Conservation (phyloP, 352 stramenopile genomes). For the Thraustotheca clavata region DNA sequence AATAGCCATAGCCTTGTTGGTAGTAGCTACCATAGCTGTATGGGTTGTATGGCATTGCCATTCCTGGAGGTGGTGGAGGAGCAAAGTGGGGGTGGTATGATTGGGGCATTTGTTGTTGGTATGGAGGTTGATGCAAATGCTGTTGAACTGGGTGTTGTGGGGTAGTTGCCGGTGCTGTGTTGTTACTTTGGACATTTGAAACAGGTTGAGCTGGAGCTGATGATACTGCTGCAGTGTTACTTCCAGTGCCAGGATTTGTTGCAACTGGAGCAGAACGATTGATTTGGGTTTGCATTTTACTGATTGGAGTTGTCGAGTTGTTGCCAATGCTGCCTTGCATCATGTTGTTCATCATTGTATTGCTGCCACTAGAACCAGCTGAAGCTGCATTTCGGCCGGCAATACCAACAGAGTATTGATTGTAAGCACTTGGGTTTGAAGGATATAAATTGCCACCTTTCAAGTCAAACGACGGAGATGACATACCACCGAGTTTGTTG, state of each 20-base stretch:
- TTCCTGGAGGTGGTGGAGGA: constrained; percentile 70
- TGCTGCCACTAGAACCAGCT: constrained; percentile 14
- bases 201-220: constrained; percentile 29
- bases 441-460: constrained; percentile 65
- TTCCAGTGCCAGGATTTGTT: constrained; percentile 29
- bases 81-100: constrained; percentile 78
- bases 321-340: no score
- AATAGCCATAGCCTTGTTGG: constrained; percentile 74
- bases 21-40: constrained; percentile 84
- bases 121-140: constrained; percentile 54
- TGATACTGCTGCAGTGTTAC: constrained; percentile 21
- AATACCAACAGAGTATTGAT: constrained; percentile 78
- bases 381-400: constrained; percentile 23
- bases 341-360: not conserved
- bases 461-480: constrained; percentile 28
- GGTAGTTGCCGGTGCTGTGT: constrained; percentile 39
- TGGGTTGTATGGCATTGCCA: constrained; percentile 82
- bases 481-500: constrained; percentile 23
- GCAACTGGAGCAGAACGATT: constrained; percentile 28
- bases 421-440: constrained; percentile 65
- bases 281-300: not conserved
- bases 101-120: constrained; percentile 30
- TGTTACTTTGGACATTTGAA: no score
- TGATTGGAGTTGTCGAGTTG: not conserved
- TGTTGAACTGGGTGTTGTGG: constrained; percentile 45